A percentile compares a stretch with the other conserved stretches of the same genome.
Conservation (phyloP, 2,329 filamentous ascomycete genomes). For the Mycogone perniciosa region DNA sequence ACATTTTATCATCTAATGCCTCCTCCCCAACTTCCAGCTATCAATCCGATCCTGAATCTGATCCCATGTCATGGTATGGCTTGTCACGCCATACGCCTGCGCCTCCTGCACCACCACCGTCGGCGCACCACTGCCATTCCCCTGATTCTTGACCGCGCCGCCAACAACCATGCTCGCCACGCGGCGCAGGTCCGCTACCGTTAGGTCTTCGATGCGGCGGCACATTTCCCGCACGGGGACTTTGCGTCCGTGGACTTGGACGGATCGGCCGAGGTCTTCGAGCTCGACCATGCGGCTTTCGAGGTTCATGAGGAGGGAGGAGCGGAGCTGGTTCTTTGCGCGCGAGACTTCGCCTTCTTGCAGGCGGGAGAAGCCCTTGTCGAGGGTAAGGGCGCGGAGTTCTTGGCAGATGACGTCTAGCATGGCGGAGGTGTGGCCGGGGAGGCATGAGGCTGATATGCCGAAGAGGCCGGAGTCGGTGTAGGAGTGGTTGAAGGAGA, state of each 20-base stretch:
- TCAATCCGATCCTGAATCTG: slow-evolving; percentile 84
- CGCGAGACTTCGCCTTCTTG: slow-evolving; percentile 74
- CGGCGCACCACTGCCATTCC: slow-evolving; percentile 75
- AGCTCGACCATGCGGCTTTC: slow-evolving; percentile 96
- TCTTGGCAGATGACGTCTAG: slow-evolving; percentile 94
- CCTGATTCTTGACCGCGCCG: slow-evolving; percentile 68
- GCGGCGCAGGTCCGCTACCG: slow-evolving; percentile 69
- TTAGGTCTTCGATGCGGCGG: slow-evolving; percentile 72
- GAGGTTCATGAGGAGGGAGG: slow-evolving; percentile 90
- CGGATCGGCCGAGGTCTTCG: slow-evolving; percentile 88
- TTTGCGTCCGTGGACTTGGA: slow-evolving; percentile 93
- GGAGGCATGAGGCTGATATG: slow-evolving; percentile 80
- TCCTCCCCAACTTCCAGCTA: slow-evolving; percentile 71
- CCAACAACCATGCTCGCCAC: slow-evolving; percentile 75
- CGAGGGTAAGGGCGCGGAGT: slow-evolving; percentile 69
- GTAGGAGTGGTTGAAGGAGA: slow-evolving; percentile 97
- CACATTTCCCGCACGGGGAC: slow-evolving; percentile 94
- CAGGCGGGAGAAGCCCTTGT: slow-evolving; percentile 67
- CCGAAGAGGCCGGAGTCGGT: slow-evolving; percentile 93
- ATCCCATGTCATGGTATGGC: slow-evolving; percentile 70
- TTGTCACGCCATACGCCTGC: slow-evolving; percentile 61
- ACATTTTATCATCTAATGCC: slow-evolving; percentile 16
- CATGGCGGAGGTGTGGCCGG: slow-evolving; percentile 72
- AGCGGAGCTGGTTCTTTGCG: slow-evolving; percentile 94
- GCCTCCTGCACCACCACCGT: slow-evolving; percentile 95